A percentile compares a stretch with the other conserved stretches of the same genome.
phyloP scores from a whole-genome alignment of 1,139 yeast genomes.

The Yamadazyma diddensiae region DNA sequence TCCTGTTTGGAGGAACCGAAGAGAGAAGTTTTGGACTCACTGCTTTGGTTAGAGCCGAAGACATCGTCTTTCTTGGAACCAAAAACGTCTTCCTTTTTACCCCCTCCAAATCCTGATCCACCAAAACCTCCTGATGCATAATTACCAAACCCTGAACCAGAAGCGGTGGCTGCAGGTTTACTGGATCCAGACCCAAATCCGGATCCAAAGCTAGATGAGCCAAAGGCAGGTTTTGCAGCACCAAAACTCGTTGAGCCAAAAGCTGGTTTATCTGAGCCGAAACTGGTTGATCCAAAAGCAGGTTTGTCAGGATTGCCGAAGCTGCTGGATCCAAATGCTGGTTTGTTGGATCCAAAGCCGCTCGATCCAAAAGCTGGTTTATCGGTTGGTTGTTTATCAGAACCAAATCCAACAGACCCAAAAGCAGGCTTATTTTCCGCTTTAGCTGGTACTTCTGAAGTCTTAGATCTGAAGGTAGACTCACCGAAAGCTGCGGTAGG shows the following conservation, averaged over 20 bases:
- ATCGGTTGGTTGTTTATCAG: neutral
- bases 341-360: constrained; percentile 2
- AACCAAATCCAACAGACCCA: constrained; percentile 2
- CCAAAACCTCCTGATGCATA: neutral
- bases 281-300: constrained; percentile 8
- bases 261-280: constrained; percentile 7
- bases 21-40: neutral
- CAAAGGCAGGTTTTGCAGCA: neutral
- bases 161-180: constrained; percentile 10
- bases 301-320: constrained; percentile 2
- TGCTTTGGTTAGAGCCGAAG: neutral
- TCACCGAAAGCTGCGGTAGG: constrained; percentile 3
- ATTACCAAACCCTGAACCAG: neutral
- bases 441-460: constrained; percentile 11
- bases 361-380: constrained; percentile 6
- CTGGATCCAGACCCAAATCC: constrained; percentile 7
- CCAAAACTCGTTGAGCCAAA: constrained; percentile 3
- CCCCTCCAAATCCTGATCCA: constrained; percentile 1
- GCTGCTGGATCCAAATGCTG: neutral
- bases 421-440: constrained; percentile 5
- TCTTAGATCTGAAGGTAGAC: constrained; percentile 1
- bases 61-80: constrained; percentile 7
- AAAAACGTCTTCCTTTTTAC: constrained; percentile 7
- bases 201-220: constrained; percentile 1
- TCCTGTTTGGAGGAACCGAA: constrained; percentile 3